phyloP scores from a whole-genome alignment of 495 filamentous ascomycete genomes.

The Neurospora sp. region DNA sequence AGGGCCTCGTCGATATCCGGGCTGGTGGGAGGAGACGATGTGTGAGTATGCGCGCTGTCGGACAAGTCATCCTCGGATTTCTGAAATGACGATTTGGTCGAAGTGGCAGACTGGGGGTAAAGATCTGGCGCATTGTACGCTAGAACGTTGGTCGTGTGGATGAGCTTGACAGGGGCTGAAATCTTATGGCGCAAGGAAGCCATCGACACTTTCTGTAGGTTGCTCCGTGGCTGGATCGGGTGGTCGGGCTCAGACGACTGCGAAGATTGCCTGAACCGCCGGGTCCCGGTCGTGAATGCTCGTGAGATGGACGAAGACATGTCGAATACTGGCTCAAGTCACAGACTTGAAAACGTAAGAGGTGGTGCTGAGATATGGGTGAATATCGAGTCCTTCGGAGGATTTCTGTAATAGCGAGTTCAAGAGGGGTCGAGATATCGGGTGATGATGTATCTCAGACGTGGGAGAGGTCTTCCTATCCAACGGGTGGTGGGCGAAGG shows the following conservation, averaged over 20 bases:
- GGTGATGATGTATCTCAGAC: neutral
- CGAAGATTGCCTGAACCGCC: constrained; percentile 36
- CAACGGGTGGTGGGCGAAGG: neutral
- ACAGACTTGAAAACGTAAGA: neutral
- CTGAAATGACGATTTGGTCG: constrained; percentile 41
- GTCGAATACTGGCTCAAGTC: neutral
- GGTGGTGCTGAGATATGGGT: neutral
- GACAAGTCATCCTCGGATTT: constrained; percentile 47
- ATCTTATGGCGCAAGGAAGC: constrained; percentile 54
- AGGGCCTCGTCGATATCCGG: constrained; percentile 62
- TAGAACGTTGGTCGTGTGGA: constrained; percentile 94
- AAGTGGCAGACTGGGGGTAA: constrained; percentile 43
- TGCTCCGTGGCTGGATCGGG: constrained; percentile 31
- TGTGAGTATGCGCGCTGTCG: constrained; percentile 48
- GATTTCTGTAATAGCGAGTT: neutral
- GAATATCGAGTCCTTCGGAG: neutral
- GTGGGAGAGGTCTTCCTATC: neutral
- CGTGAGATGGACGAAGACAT: constrained; percentile 43
- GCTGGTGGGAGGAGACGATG: constrained; percentile 53
- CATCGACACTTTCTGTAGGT: constrained; percentile 31
- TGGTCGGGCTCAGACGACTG: constrained; percentile 19
- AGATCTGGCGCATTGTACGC: constrained; percentile 86
- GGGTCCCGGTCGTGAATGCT: constrained; percentile 49
- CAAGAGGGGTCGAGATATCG: neutral
- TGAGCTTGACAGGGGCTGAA: constrained; percentile 72